These are phyloP conservation scores for Alternaria conjuncta DNA, from an alignment of 2,329 filamentous ascomycete genomes.

Conservation along the genomic window DNA sequence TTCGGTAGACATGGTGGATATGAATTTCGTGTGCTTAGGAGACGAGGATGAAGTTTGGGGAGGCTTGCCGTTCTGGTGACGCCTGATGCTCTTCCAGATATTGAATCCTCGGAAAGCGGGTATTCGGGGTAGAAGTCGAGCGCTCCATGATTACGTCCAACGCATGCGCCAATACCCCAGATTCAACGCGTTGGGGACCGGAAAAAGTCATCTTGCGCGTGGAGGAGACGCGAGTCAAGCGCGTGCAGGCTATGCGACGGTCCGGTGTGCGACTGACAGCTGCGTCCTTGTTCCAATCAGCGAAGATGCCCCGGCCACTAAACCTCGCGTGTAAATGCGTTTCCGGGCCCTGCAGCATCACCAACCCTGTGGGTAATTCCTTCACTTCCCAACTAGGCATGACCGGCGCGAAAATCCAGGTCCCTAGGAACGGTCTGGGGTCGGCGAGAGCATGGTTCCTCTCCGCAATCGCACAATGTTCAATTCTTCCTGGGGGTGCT, in stretches of 20 bases:
- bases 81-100: neutral
- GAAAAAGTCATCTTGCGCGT: slow-evolving; percentile 16
- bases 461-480: slow-evolving; percentile 1
- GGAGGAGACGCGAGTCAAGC: slow-evolving; percentile 7
- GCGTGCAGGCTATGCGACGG: slow-evolving; percentile 1
- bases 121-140: neutral
- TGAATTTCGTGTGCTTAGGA: neutral
- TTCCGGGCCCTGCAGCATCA: slow-evolving; percentile 11
- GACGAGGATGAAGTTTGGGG: neutral
- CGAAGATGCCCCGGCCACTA: neutral
- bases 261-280: slow-evolving; percentile 3
- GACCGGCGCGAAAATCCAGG: neutral
- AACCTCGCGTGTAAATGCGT: slow-evolving; percentile 19
- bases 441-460: neutral
- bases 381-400: slow-evolving; percentile 7
- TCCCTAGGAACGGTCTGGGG: neutral
- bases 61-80: neutral
- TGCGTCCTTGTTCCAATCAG: slow-evolving; percentile 11
- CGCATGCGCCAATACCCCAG: slow-evolving; percentile 1
- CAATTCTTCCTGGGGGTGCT: neutral
- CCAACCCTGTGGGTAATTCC: slow-evolving; percentile 8
- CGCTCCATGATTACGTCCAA: neutral
- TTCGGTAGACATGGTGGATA: slow-evolving; percentile 21
- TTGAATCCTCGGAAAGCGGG: neutral
- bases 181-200: slow-evolving; percentile 3